These are phyloP conservation scores for Aspergillus sparsus DNA, from an alignment of 495 filamentous ascomycete species.

Conservation along the genomic window DNA sequence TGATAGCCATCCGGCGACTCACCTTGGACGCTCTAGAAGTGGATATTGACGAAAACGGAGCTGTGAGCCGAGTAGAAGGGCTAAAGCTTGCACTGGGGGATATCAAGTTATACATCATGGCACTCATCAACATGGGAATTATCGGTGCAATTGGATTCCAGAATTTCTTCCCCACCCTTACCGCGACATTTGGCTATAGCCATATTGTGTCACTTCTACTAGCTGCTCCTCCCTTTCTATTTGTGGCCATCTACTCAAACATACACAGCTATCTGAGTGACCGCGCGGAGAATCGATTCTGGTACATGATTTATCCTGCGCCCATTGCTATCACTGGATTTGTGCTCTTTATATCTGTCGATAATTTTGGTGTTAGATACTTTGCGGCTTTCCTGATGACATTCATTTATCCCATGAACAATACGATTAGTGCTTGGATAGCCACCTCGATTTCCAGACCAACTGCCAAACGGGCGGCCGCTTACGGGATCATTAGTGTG, in stretches of 20 bases:
- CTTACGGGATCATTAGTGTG: slow-evolving; percentile 43
- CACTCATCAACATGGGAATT: slow-evolving; percentile 41
- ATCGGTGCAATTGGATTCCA: slow-evolving; percentile 42
- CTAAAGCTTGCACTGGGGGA: slow-evolving; percentile 45
- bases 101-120: slow-evolving; percentile 41
- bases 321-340: slow-evolving; percentile 41
- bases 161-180: slow-evolving; percentile 49
- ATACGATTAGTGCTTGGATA: slow-evolving; percentile 47
- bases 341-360: slow-evolving; percentile 41
- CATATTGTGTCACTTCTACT: slow-evolving; percentile 40
- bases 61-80: slow-evolving; percentile 36
- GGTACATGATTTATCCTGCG: slow-evolving; percentile 43
- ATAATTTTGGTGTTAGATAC: slow-evolving; percentile 40
- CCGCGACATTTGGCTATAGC: slow-evolving; percentile 39
- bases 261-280: slow-evolving; percentile 39
- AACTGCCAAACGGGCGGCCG: slow-evolving; percentile 46
- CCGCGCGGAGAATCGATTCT: slow-evolving; percentile 38
- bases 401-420: slow-evolving; percentile 43
- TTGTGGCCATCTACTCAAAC: slow-evolving; percentile 41
- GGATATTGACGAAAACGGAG: slow-evolving; percentile 40
- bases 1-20: slow-evolving; percentile 38
- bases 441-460: slow-evolving; percentile 45
- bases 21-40: slow-evolving; percentile 33
- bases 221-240: slow-evolving; percentile 47
- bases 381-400: slow-evolving; percentile 48